Evolutionary conservation across 108 stramenopile genomes (phyloP).

Genomic region (Pseudonitzschia pungens): DNA sequence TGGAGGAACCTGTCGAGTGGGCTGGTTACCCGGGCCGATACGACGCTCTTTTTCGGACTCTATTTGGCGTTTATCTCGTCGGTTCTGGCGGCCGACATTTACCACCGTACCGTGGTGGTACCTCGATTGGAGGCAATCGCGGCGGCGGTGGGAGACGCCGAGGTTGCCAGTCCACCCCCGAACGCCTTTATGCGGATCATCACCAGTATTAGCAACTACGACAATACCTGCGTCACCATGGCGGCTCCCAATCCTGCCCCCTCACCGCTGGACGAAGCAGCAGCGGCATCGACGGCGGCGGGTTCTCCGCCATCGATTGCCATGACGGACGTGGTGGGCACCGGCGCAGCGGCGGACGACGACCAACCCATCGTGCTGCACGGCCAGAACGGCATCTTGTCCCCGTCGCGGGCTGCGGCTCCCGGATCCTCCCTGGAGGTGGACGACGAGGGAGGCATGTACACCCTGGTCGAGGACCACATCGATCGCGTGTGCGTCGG

Average conservation of each 20-base stretch:
- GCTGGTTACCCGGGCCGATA: constrained; percentile 52
- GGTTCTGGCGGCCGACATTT: constrained; percentile 84
- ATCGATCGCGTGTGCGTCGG: constrained; percentile 67
- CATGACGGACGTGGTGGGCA: constrained; percentile 15
- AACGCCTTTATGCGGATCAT: constrained; percentile 49
- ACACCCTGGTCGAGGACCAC: constrained; percentile 45
- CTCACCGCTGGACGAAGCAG: neutral
- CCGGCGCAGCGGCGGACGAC: neutral
- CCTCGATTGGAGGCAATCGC: constrained; percentile 47
- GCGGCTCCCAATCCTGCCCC: constrained; percentile 12
- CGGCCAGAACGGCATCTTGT: constrained; percentile 67
- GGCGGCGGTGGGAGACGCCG: constrained; percentile 14
- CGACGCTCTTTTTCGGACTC: constrained; percentile 57
- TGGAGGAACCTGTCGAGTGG: constrained; percentile 49
- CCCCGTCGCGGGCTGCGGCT: constrained; percentile 1
- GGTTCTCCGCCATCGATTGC: constrained; percentile 31
- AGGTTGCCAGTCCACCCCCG: neutral
- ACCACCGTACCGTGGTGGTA: constrained; percentile 81
- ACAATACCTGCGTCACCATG: constrained; percentile 25
- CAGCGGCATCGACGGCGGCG: neutral
- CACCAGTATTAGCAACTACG: constrained; percentile 79
- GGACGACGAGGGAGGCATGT: constrained; percentile 25
- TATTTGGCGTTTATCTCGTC: constrained; percentile 71
- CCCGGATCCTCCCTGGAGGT: constrained; percentile 11
- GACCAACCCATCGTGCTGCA: constrained; percentile 49